phyloP scores from a whole-genome alignment of 768 basidiomycete species.

The Boletellus ananiceps region DNA sequence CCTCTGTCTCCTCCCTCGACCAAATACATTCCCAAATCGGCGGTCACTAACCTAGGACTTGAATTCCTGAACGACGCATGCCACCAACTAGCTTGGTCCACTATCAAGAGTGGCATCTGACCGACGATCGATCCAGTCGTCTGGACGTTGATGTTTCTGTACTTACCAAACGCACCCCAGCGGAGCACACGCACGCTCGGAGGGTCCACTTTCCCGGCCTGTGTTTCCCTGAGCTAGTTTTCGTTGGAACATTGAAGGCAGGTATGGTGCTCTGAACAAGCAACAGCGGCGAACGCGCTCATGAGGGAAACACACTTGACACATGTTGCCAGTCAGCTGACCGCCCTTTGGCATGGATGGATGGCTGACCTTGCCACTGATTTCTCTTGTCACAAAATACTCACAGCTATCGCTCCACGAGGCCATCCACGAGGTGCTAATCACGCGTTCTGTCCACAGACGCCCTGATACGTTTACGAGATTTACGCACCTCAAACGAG shows the following conservation, averaged over 20 bases:
- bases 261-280: constrained; percentile 12
- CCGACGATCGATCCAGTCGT: constrained; percentile 14
- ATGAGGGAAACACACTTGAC: not conserved
- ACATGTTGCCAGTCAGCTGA: too few relatives aligned
- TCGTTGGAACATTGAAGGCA: constrained; percentile 12
- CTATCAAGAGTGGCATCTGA: constrained; percentile 16
- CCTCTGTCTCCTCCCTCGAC: too few relatives aligned
- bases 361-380: too few relatives aligned
- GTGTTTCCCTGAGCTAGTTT: constrained; percentile 9
- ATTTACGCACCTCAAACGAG: too few relatives aligned
- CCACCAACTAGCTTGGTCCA: constrained; percentile 8
- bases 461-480: too few relatives aligned
- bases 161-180: constrained; percentile 15
- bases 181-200: constrained; percentile 16
- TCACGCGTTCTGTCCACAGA: too few relatives aligned
- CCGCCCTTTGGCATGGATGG: too few relatives aligned
- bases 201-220: constrained; percentile 1
- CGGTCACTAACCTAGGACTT: too few relatives aligned
- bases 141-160: constrained; percentile 2
- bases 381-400: too few relatives aligned
- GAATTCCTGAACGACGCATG: constrained; percentile 14
- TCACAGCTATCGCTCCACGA: too few relatives aligned
- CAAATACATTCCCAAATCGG: too few relatives aligned
- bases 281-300: constrained; percentile 11
- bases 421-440: too few relatives aligned